Percentiles rank a stretch among this genome's conserved stretches.
phyloP scores from a whole-genome alignment of 169 alveolate species.

The Toxoplasma gondii region DNA sequence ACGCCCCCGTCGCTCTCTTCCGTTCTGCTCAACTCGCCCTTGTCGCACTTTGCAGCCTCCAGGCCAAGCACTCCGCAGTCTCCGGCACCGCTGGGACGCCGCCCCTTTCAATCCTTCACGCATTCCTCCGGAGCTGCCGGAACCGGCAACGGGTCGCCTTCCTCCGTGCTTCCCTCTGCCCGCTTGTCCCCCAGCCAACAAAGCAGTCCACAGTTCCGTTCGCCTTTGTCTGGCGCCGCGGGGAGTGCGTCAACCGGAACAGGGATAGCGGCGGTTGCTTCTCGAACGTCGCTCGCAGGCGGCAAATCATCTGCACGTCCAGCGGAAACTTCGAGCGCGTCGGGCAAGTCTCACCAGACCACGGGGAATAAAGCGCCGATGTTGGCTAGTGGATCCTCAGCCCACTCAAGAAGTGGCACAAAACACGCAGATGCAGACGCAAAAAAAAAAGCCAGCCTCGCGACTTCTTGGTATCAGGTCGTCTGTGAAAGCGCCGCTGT shows the following conservation, averaged over 20 bases:
- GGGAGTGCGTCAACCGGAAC: not conserved
- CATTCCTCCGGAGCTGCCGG: not conserved
- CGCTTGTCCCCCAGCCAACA: not conserved
- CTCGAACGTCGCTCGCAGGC: not conserved
- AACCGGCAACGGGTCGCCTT: not conserved
- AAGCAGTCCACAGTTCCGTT: not conserved
- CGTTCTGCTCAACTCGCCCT: not conserved
- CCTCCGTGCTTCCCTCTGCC: not conserved
- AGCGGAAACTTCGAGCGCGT: not conserved
- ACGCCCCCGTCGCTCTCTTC: slow-evolving; percentile 17
- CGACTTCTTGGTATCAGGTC: not conserved
- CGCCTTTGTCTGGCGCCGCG: not conserved
- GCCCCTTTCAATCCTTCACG: not conserved
- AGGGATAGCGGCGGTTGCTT: not conserved
- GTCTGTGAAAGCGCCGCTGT: slow-evolving; percentile 32
- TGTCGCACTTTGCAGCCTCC: not conserved
- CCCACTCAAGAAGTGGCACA: not conserved
- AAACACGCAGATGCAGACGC: not conserved
- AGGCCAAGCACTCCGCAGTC: not conserved
- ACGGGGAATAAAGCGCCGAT: not conserved
- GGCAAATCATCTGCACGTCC: not conserved
- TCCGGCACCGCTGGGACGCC: not conserved
- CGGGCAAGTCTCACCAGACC: not conserved
- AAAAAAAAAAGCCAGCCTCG: not conserved
- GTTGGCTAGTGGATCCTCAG: not conserved